These are phyloP conservation scores for Diaporthe eres DNA, from an alignment of 2,329 filamentous ascomycete genomes.

Conservation along the genomic window DNA sequence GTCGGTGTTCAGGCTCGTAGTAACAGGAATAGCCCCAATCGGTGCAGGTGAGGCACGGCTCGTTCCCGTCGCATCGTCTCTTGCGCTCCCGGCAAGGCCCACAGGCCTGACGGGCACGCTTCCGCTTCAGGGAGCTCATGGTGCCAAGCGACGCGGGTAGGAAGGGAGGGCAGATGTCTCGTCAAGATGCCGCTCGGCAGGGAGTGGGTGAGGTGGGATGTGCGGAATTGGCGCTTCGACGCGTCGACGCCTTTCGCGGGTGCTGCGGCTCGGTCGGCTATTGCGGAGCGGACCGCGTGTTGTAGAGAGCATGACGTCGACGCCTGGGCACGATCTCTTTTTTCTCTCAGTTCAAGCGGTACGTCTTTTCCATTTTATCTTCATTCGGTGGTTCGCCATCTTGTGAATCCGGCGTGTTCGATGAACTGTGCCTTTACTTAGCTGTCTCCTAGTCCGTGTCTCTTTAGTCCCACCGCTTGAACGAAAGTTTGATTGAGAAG, in stretches of 20 bases:
- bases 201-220: constrained; percentile 2
- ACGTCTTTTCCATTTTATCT: neutral
- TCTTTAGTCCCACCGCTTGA: neutral
- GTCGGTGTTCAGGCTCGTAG: constrained; percentile 52
- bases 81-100: constrained; percentile 68
- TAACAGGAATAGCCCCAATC: constrained; percentile 68
- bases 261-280: constrained; percentile 15
- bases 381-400: neutral
- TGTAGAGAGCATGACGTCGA: neutral
- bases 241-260: neutral
- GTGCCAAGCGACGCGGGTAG: neutral
- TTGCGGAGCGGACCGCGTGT: neutral
- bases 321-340: neutral
- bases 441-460: neutral
- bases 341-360: neutral
- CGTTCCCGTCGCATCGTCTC: constrained; percentile 67
- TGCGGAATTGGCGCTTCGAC: constrained; percentile 15
- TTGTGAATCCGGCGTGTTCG: neutral
- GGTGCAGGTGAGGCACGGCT: constrained; percentile 67
- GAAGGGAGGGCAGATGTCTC: neutral
- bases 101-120: constrained; percentile 62
- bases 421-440: neutral
- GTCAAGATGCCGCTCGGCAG: neutral
- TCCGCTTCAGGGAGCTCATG: constrained; percentile 44
- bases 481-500: neutral